phyloP scores from a whole-genome alignment of 352 stramenopile genomes.

The Blastocystis sp. region DNA sequence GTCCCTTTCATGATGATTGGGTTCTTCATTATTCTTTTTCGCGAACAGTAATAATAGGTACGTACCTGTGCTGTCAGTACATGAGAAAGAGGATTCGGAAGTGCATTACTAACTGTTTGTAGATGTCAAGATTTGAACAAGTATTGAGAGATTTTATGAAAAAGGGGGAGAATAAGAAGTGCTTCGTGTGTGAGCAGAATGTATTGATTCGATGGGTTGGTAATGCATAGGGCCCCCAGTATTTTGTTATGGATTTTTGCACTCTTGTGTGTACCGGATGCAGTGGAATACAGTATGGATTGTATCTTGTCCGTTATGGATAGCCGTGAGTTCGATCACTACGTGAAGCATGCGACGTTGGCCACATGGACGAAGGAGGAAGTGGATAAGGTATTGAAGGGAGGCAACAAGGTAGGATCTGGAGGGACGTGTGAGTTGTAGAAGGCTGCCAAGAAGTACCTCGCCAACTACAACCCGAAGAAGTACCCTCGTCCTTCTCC shows the following conservation, averaged over 20 bases:
- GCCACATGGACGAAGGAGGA: constrained; percentile 51
- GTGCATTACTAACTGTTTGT: neutral
- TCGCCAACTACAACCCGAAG: constrained; percentile 48
- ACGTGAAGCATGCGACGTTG: constrained; percentile 44
- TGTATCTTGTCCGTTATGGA: neutral
- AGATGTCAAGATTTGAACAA: constrained; percentile 55
- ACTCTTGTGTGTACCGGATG: constrained; percentile 51
- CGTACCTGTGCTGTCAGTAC: neutral
- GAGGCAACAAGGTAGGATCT: constrained; percentile 41
- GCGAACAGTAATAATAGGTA: neutral
- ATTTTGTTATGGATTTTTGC: constrained; percentile 57
- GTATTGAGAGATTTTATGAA: constrained; percentile 55
- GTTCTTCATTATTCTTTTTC: neutral
- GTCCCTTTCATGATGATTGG: neutral
- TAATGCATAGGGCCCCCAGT: constrained; percentile 46
- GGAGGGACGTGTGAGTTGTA: neutral
- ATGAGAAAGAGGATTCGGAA: neutral
- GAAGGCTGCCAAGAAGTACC: constrained; percentile 56
- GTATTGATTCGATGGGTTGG: neutral
- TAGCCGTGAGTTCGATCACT: constrained; percentile 56
- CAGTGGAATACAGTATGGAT: constrained; percentile 35
- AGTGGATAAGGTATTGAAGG: constrained; percentile 48
- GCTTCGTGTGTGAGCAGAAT: constrained; percentile 53
- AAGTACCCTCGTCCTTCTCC: constrained; percentile 43
- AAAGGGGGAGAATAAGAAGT: constrained; percentile 58